These are phyloP conservation scores for Schwanniomyces vanrijiae DNA, from an alignment of 805 yeast species.

Conservation along the genomic window DNA sequence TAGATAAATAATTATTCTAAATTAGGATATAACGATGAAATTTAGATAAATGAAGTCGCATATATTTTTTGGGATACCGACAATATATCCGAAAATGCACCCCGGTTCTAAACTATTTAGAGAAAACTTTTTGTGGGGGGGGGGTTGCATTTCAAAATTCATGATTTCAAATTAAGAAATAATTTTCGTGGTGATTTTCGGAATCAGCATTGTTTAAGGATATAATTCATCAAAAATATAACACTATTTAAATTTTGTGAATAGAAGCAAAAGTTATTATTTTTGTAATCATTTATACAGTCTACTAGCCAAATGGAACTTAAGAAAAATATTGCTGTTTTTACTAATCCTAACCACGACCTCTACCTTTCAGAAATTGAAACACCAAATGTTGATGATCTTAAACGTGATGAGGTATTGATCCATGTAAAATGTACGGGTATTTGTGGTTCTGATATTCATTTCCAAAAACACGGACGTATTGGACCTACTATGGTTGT, in stretches of 20 bases:
- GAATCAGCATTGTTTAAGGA: neutral
- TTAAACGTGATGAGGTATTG: constrained; percentile 13
- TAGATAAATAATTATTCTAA: no score
- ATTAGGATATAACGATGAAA: no score
- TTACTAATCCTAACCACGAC: constrained; percentile 9
- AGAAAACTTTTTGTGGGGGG: neutral
- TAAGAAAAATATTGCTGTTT: constrained; percentile 8
- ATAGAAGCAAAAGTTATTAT: neutral
- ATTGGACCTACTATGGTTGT: constrained; percentile 31
- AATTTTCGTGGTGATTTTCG: neutral
- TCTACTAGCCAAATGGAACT: neutral
- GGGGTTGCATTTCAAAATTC: neutral
- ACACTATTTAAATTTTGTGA: neutral
- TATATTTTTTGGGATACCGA: neutral
- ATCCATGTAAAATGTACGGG: constrained; percentile 21
- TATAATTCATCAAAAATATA: neutral
- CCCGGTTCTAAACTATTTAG: neutral
- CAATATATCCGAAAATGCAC: neutral
- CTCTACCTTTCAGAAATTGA: constrained; percentile 5
- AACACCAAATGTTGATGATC: constrained; percentile 4
- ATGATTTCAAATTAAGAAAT: neutral
- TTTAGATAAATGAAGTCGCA: no score
- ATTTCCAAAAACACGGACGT: constrained; percentile 19
- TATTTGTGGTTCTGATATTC: constrained; percentile 24
- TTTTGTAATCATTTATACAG: neutral